A percentile compares a stretch with the other conserved stretches of the same genome.
Conservation (phyloP, 441 rosid genomes). For the Mallotus repandus region DNA sequence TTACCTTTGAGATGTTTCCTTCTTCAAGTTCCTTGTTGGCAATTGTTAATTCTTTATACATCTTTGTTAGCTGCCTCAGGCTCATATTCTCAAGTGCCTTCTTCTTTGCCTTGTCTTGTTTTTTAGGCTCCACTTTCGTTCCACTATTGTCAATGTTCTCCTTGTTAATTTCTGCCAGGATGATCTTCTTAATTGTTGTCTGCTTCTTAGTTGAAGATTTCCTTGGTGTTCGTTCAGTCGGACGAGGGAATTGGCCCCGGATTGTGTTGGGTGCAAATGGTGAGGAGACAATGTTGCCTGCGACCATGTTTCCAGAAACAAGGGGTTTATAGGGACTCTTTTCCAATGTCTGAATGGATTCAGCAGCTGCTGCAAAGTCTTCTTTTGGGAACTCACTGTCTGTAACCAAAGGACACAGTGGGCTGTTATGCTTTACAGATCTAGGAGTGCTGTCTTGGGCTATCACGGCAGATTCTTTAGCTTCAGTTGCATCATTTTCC, state of each 20-base stretch:
- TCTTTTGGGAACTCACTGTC: constrained; percentile 20
- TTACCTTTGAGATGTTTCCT: constrained; percentile 12
- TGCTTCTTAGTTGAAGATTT: constrained; percentile 31
- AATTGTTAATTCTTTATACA: constrained; percentile 31
- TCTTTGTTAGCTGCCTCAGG: constrained; percentile 43
- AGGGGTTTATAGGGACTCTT: constrained; percentile 14
- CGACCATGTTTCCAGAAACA: constrained; percentile 5
- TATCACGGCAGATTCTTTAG: constrained; percentile 3
- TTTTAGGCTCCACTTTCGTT: constrained; percentile 20
- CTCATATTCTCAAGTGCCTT: constrained; percentile 32
- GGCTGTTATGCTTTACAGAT: constrained; percentile 2
- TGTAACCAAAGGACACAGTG: neutral
- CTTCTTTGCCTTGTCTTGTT: constrained; percentile 25
- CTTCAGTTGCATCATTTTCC: constrained; percentile 10
- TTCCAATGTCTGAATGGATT: constrained; percentile 6
- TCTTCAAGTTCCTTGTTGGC: constrained; percentile 14
- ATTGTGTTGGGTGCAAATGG: constrained; percentile 36
- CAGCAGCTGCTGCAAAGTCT: constrained; percentile 15
- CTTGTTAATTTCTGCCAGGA: constrained; percentile 25
- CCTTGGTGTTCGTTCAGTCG: constrained; percentile 26
- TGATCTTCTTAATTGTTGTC: constrained; percentile 20
- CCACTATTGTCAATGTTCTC: constrained; percentile 34
- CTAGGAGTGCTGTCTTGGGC: constrained; percentile 12
- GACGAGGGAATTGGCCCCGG: constrained; percentile 41
- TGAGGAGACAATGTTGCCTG: constrained; percentile 9